phyloP scores from a whole-genome alignment of 805 yeast genomes.

The Debaryomyces prosopidis region DNA sequence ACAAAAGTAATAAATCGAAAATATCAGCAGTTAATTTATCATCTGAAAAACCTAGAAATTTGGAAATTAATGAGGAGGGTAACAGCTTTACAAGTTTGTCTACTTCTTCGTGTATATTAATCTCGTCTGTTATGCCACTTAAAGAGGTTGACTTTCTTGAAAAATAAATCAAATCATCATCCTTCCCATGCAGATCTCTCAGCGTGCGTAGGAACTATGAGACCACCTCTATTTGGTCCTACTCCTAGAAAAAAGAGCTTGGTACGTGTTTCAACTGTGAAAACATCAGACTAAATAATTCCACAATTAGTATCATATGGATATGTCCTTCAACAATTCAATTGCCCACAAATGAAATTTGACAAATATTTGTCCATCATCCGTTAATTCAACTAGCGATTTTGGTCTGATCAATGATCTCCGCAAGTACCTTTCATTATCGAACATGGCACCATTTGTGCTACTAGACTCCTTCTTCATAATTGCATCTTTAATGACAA shows the following conservation, averaged over 20 bases:
- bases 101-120: conserved; percentile 1
- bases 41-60: not conserved
- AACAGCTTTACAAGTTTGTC: not conserved
- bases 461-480: conserved; percentile 24
- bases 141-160: not conserved
- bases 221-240: conserved; percentile 15
- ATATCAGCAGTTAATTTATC: conserved; percentile 3
- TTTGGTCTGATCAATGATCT: conserved; percentile 57
- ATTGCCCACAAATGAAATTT: conserved; percentile 67
- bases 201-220: conserved; percentile 22
- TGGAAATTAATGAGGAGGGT: not conserved
- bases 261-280: too few species aligned
- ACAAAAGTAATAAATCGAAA: not conserved
- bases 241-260: conserved; percentile 30
- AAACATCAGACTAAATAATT: too few species aligned
- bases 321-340: conserved; percentile 42
- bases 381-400: conserved; percentile 54
- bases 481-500: conserved; percentile 9
- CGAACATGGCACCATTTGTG: conserved; percentile 11
- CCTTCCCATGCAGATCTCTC: not conserved
- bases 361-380: conserved; percentile 54
- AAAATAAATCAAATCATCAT: conserved; percentile 1
- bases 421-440: conserved; percentile 56
- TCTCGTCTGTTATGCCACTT: not conserved
- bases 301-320: not conserved